Percentiles rank a stretch among this genome's conserved stretches.
Conservation (phyloP, 768 basidiomycete genomes). For the Amanita phalloides region DNA sequence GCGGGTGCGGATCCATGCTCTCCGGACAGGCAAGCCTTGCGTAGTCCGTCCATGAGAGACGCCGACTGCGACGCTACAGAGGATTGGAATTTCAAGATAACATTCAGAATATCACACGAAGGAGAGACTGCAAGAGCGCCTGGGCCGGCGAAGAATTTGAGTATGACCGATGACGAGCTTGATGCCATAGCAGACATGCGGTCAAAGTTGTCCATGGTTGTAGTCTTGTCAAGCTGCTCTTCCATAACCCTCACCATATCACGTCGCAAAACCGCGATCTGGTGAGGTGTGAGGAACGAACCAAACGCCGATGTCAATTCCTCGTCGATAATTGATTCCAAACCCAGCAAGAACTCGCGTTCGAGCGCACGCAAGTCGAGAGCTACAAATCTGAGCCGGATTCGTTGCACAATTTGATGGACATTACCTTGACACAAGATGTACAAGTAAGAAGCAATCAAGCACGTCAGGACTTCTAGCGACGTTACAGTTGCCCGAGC, state of each 20-base stretch:
- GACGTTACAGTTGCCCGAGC: slow-evolving; percentile 64
- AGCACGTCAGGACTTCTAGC: slow-evolving; percentile 57
- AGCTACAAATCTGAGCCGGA: slow-evolving; percentile 24
- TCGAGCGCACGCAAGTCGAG: slow-evolving; percentile 73
- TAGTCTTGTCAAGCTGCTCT: slow-evolving; percentile 52
- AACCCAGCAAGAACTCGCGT: slow-evolving; percentile 38
- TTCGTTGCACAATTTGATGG: not conserved
- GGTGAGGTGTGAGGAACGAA: slow-evolving; percentile 18
- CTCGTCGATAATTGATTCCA: slow-evolving; percentile 36
- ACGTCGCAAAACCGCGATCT: slow-evolving; percentile 19
- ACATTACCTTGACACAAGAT: slow-evolving; percentile 50
- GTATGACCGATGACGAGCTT: slow-evolving; percentile 40
- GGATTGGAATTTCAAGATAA: slow-evolving; percentile 40
- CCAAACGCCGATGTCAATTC: slow-evolving; percentile 38
- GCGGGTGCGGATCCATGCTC: slow-evolving; percentile 54
- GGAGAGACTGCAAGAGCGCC: slow-evolving; percentile 20
- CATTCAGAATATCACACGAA: slow-evolving; percentile 14
- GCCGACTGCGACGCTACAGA: slow-evolving; percentile 37
- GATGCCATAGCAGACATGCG: slow-evolving; percentile 56
- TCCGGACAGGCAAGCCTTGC: slow-evolving; percentile 47
- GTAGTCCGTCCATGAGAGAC: slow-evolving; percentile 33
- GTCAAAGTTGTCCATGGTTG: slow-evolving; percentile 56
- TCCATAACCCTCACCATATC: slow-evolving; percentile 32
- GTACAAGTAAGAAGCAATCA: slow-evolving; percentile 65
- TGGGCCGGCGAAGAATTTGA: slow-evolving; percentile 32